Evolutionary conservation across 306 rosid species (phyloP), one percentile per base, ranked within the genome.

Genomic region (Dalbergia oliveri): DNA sequence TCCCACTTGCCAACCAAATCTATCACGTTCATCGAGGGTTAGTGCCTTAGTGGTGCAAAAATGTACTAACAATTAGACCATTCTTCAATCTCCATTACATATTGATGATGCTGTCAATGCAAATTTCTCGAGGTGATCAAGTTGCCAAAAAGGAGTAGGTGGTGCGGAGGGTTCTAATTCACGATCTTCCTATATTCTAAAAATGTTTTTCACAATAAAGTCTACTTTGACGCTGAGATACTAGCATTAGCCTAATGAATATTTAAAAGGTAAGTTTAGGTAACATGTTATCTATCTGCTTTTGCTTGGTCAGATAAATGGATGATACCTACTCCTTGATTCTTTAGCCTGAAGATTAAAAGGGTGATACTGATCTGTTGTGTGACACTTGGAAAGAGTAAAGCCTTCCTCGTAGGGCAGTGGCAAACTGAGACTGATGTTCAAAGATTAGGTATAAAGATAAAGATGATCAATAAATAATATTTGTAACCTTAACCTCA

Each of bases 1-100:
- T 63, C 26, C 33, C 15, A 73, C 80, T 54, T 60, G 26, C 69
- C 69, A 74, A 65, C 81, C 63, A 74, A 79, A 45, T 75, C 37
- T 41, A 72, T 75, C 56, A 63, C 57, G 69, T 62, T 73, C 75
- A 69, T 51, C 60, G 62, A 64, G 72, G 19, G 4, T 43, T 44
- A 84, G 71, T 53, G 59, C 8, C 7, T 43, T 44, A 84, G 66
- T 53, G 51, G 11, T 35, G 6, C 35, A 69, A 69, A 68, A 62
- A 64, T 63, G 67, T 84, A 26, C 31, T 26, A 54, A 31, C 58
- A 45, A 53, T 75, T 64, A 34, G 34, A 62, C 33, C 69, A 63
- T 60, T 61, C 21, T 34, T 41, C 60, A 34, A 9, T 75, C 82
- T 69, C 69, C 57, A 41, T 33, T 78, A 43, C 60, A 81, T 60